These are phyloP conservation scores for Oryza nivara DNA, from an alignment of 176 grass and related monocot genomes.

Conservation along the genomic window DNA sequence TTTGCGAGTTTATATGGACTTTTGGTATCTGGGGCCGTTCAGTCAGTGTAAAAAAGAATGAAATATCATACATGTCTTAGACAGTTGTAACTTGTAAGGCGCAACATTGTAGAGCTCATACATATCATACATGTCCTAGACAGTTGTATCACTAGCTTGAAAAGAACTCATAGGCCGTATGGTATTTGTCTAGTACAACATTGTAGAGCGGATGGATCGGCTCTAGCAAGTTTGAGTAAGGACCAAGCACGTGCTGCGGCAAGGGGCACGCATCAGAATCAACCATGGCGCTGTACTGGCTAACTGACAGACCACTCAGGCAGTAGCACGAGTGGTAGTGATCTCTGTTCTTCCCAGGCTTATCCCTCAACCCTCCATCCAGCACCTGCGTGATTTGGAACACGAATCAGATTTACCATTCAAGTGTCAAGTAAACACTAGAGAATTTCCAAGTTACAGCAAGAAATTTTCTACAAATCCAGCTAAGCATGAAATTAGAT, in stretches of 20 bases:
- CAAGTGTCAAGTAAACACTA: background rate
- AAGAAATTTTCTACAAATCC: constrained; percentile 6
- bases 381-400: constrained; percentile 49
- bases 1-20: too few relatives aligned
- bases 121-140: background rate
- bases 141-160: constrained; percentile 40
- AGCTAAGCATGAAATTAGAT: constrained; percentile 14
- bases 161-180: constrained; percentile 71
- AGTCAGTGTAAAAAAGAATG: background rate
- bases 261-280: constrained; percentile 55
- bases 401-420: background rate
- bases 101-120: too few relatives aligned
- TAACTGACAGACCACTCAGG: constrained; percentile 79
- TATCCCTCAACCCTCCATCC: constrained; percentile 94
- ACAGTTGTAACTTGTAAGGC: constrained; percentile 1
- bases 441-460: background rate
- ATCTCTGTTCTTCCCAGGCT: constrained; percentile 86
- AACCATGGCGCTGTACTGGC: constrained; percentile 65
- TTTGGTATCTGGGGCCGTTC: background rate
- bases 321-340: constrained; percentile 95
- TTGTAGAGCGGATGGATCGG: constrained; percentile 82
- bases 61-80: background rate
- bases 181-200: constrained; percentile 67
- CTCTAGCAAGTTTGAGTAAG: constrained; percentile 88
- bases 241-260: constrained; percentile 70